These are phyloP conservation scores for Hanseniaspora sp. DNA, from an alignment of 1,139 yeast species.

Conservation along the genomic window DNA sequence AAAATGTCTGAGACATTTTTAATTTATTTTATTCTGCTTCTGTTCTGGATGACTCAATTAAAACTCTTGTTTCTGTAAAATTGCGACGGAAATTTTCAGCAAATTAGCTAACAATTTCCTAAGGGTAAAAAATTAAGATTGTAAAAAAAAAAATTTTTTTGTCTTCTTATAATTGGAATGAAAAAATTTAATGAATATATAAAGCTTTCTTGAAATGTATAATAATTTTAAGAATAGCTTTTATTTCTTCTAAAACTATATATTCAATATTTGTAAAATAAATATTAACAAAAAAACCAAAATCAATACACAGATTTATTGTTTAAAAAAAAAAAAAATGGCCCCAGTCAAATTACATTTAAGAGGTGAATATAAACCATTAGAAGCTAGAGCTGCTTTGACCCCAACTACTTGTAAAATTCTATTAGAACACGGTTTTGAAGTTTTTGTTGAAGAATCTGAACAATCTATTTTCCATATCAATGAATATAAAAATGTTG, in stretches of 20 bases:
- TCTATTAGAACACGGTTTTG: conserved; percentile 77
- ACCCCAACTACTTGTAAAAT: conserved; percentile 85
- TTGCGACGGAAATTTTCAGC: too few relatives aligned
- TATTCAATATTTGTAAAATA: too few relatives aligned
- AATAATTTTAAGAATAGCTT: too few relatives aligned
- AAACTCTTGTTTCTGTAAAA: too few relatives aligned
- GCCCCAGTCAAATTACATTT: conserved; percentile 51
- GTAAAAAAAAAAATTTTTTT: too few relatives aligned
- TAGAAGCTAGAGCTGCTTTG: conserved; percentile 93
- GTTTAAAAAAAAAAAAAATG: neutral
- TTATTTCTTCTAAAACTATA: too few relatives aligned
- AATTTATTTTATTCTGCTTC: neutral
- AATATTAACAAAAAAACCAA: too few relatives aligned
- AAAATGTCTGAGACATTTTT: neutral
- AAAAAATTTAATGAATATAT: too few relatives aligned
- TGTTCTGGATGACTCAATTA: conserved; percentile 3
- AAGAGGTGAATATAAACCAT: conserved; percentile 93
- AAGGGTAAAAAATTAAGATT: too few relatives aligned
- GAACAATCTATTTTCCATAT: conserved; percentile 68
- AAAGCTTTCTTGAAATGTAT: too few relatives aligned
- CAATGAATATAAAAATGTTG: conserved; percentile 65
- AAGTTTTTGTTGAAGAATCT: conserved; percentile 76
- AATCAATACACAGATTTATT: neutral
- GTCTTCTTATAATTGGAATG: too few relatives aligned
- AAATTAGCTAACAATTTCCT: too few relatives aligned